Percentiles rank a stretch among this genome's conserved stretches.
These are phyloP conservation scores for Daldinia loculata DNA, from an alignment of 495 filamentous ascomycete species.

Conservation along the genomic window DNA sequence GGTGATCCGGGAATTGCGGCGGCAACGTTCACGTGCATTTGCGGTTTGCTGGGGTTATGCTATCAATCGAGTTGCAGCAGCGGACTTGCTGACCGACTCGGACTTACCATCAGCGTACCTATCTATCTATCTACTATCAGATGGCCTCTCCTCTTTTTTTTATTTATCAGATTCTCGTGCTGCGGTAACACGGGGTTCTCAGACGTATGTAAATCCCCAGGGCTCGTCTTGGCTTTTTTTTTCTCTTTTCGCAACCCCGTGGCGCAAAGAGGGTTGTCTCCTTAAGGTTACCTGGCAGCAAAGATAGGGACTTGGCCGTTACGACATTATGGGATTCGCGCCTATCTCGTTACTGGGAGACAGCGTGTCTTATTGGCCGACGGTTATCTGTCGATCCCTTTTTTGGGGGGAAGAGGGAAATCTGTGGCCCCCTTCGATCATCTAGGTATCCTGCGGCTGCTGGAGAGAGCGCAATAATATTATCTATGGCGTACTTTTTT, in stretches of 20 bases:
- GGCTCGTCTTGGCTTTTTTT: background rate
- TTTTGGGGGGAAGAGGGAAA: slow-evolving; percentile 18
- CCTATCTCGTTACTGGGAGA: slow-evolving; percentile 30
- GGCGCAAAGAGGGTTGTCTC: background rate
- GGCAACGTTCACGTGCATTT: slow-evolving; percentile 37
- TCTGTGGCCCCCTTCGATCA: slow-evolving; percentile 20
- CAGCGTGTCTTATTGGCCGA: slow-evolving; percentile 23
- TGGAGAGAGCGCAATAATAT: background rate
- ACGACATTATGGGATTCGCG: slow-evolving; percentile 16
- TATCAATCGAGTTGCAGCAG: background rate
- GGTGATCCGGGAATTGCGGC: slow-evolving; percentile 28
- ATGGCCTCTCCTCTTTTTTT: slow-evolving; percentile 7
- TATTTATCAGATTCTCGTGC: background rate
- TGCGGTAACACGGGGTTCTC: slow-evolving; percentile 9
- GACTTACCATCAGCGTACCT: background rate
- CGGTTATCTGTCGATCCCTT: slow-evolving; percentile 41
- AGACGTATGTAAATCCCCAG: background rate
- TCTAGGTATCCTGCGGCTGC: slow-evolving; percentile 35
- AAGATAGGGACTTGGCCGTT: slow-evolving; percentile 4
- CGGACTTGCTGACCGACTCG: slow-evolving; percentile 16
- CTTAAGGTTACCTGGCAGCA: slow-evolving; percentile 6
- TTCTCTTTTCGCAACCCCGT: background rate
- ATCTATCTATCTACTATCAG: background rate
- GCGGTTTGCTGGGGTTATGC: slow-evolving; percentile 21
- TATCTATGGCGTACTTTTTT: background rate